Base-by-base conservation (phyloP, 345 rosid genomes). In the Citrus maxima region DNA sequence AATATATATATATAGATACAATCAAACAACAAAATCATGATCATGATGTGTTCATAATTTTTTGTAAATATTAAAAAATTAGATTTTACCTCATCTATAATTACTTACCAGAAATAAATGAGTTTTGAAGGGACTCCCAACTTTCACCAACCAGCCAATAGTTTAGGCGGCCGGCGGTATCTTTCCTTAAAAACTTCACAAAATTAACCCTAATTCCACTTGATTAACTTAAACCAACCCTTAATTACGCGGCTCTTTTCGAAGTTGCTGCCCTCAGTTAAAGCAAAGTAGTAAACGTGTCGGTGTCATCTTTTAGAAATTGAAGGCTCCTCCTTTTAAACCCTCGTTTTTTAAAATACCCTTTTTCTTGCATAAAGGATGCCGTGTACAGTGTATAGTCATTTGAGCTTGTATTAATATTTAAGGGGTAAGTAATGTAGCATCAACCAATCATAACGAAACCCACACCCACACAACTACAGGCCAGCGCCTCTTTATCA, bases 281-380 rank as follows among this genome's bases (percentile, higher is more conserved):
- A 82, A 78, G 82, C 60, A 32, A 32, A 32, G 34, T 32, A 32
- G 34, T 32, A 61, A 81, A 81, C 70, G 67, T 83, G 88, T 88
- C 88, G 80, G 88, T 80, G 86, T 78, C 75, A 62, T 28, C 85
- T 72, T 81, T 82, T 73, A 22, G 79, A 79, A 35, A 75, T 22
- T 80, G 78, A 69, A 35, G 80, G 70, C 74, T 51, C 70, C 14
- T 24, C 10, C 37, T 21, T 73, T 63, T 70, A 1, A 65, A 18
- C 37, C 42, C 19, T 30, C 8, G 2, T 63, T 27, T 28, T 28
- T 18, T 56, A 16, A 27, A 4, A 59, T 1, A 49, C 38, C 5
- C 27, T 13, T 74, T 70, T 62, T 28, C 32, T 30, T 25, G 10
- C 61, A n/a, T 65, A 71, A 74, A 72, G 70, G 10, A 18, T 7